phyloP scores from a whole-genome alignment of 2,329 filamentous ascomycete genomes.

The Arthrobotrys conoides region DNA sequence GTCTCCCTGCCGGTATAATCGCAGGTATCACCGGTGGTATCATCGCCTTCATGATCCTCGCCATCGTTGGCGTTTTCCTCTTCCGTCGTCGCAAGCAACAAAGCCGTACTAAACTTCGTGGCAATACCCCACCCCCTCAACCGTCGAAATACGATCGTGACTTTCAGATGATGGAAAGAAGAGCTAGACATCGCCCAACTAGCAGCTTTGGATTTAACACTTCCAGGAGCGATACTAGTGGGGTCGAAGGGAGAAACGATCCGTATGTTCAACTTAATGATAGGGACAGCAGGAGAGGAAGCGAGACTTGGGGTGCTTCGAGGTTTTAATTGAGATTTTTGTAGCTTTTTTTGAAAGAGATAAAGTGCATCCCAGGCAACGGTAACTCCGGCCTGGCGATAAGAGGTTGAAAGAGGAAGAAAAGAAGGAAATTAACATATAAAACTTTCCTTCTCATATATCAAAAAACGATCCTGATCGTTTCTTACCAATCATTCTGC shows the following conservation, averaged over 20 bases:
- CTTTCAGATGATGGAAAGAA: constrained; percentile 60
- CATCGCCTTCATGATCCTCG: constrained; percentile 35
- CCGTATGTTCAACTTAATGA: constrained; percentile 53
- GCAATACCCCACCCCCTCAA: constrained; percentile 21
- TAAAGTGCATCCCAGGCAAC: background rate
- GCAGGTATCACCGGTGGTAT: constrained; percentile 49
- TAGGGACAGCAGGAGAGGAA: constrained; percentile 40
- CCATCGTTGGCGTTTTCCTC: constrained; percentile 49
- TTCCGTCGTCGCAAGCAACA: constrained; percentile 49
- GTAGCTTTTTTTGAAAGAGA: background rate
- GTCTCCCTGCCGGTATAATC: constrained; percentile 15
- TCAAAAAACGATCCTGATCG: background rate
- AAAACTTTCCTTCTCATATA: background rate
- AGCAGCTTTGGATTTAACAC: constrained; percentile 60
- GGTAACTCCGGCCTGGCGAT: background rate
- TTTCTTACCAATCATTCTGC: constrained; percentile 6
- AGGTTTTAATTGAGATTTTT: constrained; percentile 47
- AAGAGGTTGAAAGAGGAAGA: background rate
- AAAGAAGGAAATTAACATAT: background rate
- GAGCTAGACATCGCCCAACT: constrained; percentile 49
- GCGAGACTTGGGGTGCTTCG: constrained; percentile 50
- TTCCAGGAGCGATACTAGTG: constrained; percentile 51
- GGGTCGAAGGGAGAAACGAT: constrained; percentile 40
- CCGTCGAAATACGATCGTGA: constrained; percentile 58
- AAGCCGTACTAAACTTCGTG: constrained; percentile 31